phyloP scores from a whole-genome alignment of 2,329 filamentous ascomycete genomes.

The Venturia nashicola region DNA sequence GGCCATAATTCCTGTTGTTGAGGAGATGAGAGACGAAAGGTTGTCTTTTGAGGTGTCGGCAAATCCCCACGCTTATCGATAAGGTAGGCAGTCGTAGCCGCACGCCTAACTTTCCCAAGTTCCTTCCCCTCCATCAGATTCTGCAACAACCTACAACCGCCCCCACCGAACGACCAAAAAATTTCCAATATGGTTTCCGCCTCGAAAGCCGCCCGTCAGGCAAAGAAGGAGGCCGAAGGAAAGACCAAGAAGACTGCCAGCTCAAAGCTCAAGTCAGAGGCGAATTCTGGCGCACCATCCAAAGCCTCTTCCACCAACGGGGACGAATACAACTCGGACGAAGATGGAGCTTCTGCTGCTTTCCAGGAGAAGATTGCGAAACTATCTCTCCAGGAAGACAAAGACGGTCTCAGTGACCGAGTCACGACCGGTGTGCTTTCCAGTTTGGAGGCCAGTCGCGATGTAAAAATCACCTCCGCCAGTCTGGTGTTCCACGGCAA shows the following conservation, averaged over 20 bases:
- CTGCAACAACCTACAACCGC: background rate
- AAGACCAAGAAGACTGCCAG: constrained; percentile 65
- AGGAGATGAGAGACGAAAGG: too few relatives aligned
- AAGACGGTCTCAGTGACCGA: constrained; percentile 89
- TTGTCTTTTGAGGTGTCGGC: background rate
- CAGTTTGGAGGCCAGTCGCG: constrained; percentile 72
- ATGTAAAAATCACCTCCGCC: constrained; percentile 92
- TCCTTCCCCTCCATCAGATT: background rate
- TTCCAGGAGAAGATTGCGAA: constrained; percentile 71
- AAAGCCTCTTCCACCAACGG: constrained; percentile 56
- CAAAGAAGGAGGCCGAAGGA: constrained; percentile 55
- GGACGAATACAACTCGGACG: constrained; percentile 52
- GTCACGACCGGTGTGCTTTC: constrained; percentile 95
- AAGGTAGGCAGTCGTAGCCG: background rate
- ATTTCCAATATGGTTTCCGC: constrained; percentile 40
- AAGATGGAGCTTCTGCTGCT: constrained; percentile 43
- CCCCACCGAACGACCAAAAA: background rate
- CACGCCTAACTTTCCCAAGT: background rate
- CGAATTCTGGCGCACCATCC: constrained; percentile 48
- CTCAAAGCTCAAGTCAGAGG: constrained; percentile 59
- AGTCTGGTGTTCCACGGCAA: constrained; percentile 96
- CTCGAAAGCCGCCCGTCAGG: constrained; percentile 55
- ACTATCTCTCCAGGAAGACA: constrained; percentile 85
- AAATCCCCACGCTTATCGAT: background rate
- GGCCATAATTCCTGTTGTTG: too few relatives aligned